Base-by-base conservation (phyloP, 176 grass and related monocot genomes). In the Oryza glumipatula region DNA sequence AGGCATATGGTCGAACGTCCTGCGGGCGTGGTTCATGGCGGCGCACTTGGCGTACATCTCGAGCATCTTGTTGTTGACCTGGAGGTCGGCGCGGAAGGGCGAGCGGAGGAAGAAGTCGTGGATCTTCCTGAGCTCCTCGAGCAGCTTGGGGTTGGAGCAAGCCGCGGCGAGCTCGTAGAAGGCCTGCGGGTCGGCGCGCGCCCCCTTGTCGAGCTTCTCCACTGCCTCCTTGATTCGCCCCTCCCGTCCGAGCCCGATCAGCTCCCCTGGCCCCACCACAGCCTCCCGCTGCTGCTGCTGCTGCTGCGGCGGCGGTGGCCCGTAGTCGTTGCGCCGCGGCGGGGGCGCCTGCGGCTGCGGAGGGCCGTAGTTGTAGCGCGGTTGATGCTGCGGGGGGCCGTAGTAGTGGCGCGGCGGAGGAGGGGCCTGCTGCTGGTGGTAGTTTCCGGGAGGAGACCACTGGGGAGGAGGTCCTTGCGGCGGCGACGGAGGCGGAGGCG, bases 31-130 rank as follows among this genome's bases (percentile, higher is more conserved):
- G 1, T 78, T 83, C 94, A 97, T 94, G 85, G 87, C 81, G 17
- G 44, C 82, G 3, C 89, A 94, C 81, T 79, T 85, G 3, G 46
- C 87, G 7, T 94, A 97, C 89, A 97, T 91, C 78, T 97, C 89
- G 0, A 97, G 87, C 60, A 97, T 17, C 85, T 88, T 86, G 78
- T 94, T 97, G 71, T 97, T 94, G 2, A 97, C 58, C 76, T 81
- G 67, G 1, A 94, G 74, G 60, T 94, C 87, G 3, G 68, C 91
- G 0, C 94, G 91, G 89, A 97, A 94, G 0, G 87, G 91, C 9
- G 94, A 97, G 43, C 94, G 88, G 79, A 97, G 91, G 66, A 97
- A 91, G 91, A 83, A 97, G 65, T 97, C 94, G 63, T 94, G 91
- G 63, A 92, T 82, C 89, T 94, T 97, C 32, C 88, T 89, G 51